phyloP scores from a whole-genome alignment of 2,329 filamentous ascomycete genomes.

The Beauveria varroae region DNA sequence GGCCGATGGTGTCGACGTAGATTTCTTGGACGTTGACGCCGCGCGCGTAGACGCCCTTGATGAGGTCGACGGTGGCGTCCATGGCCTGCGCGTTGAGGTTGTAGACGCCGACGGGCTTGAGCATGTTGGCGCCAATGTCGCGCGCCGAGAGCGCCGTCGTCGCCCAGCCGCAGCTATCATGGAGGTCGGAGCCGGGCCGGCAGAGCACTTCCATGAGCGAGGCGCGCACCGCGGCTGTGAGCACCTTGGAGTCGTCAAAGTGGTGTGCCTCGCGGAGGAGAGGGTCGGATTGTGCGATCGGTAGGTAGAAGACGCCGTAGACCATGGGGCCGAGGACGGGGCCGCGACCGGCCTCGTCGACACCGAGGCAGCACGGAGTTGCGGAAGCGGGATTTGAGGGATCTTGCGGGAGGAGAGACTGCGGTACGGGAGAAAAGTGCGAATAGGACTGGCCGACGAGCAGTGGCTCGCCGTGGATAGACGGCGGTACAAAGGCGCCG shows the following conservation, averaged over 20 bases:
- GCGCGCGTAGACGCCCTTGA: constrained; percentile 64
- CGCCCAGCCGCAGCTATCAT: constrained; percentile 69
- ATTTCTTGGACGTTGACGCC: constrained; percentile 83
- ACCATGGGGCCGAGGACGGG: constrained; percentile 83
- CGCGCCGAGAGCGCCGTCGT: constrained; percentile 72
- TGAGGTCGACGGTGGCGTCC: constrained; percentile 81
- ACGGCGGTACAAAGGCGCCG: constrained; percentile 58
- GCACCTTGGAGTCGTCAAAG: constrained; percentile 93
- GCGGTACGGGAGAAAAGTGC: constrained; percentile 63
- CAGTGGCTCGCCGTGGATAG: constrained; percentile 50
- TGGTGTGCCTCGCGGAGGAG: constrained; percentile 72
- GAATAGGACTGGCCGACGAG: constrained; percentile 61
- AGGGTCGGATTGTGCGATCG: constrained; percentile 59
- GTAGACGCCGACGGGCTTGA: constrained; percentile 57
- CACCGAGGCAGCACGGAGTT: constrained; percentile 63
- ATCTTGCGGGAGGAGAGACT: constrained; percentile 43
- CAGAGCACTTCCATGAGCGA: constrained; percentile 64
- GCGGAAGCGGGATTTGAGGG: constrained; percentile 26
- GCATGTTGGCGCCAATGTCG: constrained; percentile 74
- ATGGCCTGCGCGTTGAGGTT: constrained; percentile 96
- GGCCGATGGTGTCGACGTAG: constrained; percentile 92
- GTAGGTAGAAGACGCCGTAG: constrained; percentile 68
- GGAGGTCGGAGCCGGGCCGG: constrained; percentile 45
- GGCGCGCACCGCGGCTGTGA: constrained; percentile 73
- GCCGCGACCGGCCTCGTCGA: constrained; percentile 90